Conservation (phyloP, 345 rosid species). For the Bruguiera gymnorhiza region DNA sequence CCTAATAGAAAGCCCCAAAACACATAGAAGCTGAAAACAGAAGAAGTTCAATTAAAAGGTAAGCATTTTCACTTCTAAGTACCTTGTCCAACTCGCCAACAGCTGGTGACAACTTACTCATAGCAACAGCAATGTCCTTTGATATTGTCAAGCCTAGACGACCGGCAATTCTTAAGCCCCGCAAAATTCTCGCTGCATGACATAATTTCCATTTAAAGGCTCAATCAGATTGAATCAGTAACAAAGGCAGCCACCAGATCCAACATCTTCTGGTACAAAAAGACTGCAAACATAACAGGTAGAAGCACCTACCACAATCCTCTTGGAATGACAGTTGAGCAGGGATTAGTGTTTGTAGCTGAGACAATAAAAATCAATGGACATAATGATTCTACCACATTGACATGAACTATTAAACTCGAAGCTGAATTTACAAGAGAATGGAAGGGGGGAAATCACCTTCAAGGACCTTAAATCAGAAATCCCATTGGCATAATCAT, state of each 20-base stretch:
- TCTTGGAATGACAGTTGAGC: constrained; percentile 73
- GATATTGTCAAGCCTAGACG: constrained; percentile 70
- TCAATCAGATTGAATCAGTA: constrained; percentile 18
- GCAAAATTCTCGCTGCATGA: constrained; percentile 79
- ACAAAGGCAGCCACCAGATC: neutral
- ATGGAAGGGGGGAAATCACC: constrained; percentile 41
- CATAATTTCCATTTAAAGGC: constrained; percentile 6
- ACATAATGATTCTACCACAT: constrained; percentile 11
- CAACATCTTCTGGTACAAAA: constrained; percentile 17
- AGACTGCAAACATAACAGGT: constrained; percentile 15
- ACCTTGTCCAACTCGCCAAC: constrained; percentile 62
- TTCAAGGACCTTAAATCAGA: constrained; percentile 64
- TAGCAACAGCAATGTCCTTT: constrained; percentile 63
- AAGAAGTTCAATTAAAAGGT: constrained; percentile 4
- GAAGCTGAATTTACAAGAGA: constrained; percentile 5
- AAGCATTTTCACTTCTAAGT: constrained; percentile 13
- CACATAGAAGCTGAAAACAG: constrained; percentile 6
- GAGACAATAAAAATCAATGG: constrained; percentile 25
- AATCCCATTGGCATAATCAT: constrained; percentile 71
- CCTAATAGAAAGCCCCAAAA: neutral
- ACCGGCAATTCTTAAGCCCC: constrained; percentile 88
- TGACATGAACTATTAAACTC: constrained; percentile 6
- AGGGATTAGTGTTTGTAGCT: constrained; percentile 78
- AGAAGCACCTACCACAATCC: constrained; percentile 70
- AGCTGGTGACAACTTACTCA: constrained; percentile 52